Evolutionary conservation across 495 filamentous ascomycete species (phyloP).

Genomic region (Xylaria curta): DNA sequence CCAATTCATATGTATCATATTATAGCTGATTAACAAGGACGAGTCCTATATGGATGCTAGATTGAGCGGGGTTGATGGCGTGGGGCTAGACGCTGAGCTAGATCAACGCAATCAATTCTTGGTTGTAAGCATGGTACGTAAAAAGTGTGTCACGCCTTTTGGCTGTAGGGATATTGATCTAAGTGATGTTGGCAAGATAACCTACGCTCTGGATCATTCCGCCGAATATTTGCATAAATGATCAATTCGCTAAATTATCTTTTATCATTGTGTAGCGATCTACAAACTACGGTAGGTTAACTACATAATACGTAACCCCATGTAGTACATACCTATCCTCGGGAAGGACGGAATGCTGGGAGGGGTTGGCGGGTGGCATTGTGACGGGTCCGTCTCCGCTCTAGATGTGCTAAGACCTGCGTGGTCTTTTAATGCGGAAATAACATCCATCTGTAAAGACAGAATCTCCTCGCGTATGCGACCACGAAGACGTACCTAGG

Average conservation of each 20-base stretch:
- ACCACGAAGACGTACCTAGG: background rate
- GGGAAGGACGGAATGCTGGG: background rate
- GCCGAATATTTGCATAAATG: background rate
- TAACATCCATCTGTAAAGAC: background rate
- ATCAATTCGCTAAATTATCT: background rate
- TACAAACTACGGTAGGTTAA: background rate
- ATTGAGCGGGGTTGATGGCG: background rate
- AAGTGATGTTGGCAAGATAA: background rate
- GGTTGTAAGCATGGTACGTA: background rate
- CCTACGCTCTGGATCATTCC: background rate
- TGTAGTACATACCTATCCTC: background rate
- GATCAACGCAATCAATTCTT: background rate
- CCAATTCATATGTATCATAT: background rate
- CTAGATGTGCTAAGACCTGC: background rate
- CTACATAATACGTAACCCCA: background rate
- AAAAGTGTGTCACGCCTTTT: too few species aligned
- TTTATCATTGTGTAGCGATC: background rate
- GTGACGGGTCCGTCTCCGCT: background rate
- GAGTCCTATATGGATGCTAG: background rate
- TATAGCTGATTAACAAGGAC: background rate
- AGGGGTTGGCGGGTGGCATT: background rate
- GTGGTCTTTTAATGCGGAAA: constrained; percentile 6
- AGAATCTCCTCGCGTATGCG: background rate
- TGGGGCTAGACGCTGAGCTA: background rate
- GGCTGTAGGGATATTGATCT: background rate